phyloP scores from a whole-genome alignment of 2,329 filamentous ascomycete genomes.

The Chalaropsis ovoidea region DNA sequence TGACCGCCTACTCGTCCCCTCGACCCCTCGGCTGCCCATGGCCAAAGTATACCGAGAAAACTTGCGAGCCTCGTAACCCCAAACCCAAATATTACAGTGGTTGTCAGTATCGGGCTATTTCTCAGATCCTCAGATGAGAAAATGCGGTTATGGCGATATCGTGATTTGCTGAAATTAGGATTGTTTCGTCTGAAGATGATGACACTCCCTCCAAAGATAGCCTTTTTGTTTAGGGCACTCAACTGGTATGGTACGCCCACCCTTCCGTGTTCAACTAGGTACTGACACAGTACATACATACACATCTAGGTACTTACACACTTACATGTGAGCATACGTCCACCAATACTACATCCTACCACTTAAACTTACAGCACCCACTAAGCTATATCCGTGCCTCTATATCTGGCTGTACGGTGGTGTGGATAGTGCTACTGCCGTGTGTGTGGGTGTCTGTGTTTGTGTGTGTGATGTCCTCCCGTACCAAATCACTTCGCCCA shows the following conservation, averaged over 20 bases:
- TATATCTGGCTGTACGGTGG: neutral
- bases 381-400: neutral
- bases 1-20: no score
- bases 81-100: neutral
- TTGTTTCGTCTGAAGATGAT: constrained; percentile 12
- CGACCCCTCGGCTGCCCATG: no score
- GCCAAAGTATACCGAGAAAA: neutral
- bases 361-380: neutral
- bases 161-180: constrained; percentile 7
- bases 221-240: no score
- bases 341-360: neutral
- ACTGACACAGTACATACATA: no score
- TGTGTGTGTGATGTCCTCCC: neutral
- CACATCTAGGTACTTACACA: no score
- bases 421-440: neutral
- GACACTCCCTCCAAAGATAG: neutral
- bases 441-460: neutral
- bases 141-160: neutral
- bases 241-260: no score
- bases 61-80: neutral
- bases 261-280: no score
- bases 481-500: neutral
- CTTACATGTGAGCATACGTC: no score
- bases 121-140: neutral
- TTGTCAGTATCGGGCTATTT: neutral